Conservation (phyloP, 306 rosid genomes). For the Begonia masoniana region DNA sequence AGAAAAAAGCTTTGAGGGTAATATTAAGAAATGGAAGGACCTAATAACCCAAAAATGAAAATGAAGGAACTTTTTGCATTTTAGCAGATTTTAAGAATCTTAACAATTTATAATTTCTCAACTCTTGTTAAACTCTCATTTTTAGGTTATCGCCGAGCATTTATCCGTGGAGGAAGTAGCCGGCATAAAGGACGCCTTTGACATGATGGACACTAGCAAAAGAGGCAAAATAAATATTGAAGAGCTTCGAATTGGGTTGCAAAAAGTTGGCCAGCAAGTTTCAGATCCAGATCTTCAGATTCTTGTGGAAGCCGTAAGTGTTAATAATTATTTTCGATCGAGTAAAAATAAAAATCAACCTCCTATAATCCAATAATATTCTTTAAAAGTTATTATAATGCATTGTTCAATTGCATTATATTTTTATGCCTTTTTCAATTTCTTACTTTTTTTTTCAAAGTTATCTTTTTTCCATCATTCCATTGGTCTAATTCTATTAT, state of each 20-base stretch:
- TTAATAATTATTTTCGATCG: not conserved
- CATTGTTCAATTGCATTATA: not conserved
- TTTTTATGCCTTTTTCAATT: not conserved
- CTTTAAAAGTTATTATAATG: not conserved
- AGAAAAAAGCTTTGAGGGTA: conserved; percentile 50
- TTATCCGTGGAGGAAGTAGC: conserved; percentile 51
- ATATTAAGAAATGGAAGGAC: not conserved
- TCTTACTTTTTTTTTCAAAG: too few species aligned
- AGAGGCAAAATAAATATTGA: conserved; percentile 36
- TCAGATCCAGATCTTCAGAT: conserved; percentile 46
- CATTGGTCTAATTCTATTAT: not conserved
- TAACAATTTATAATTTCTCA: not conserved
- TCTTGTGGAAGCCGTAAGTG: conserved; percentile 44
- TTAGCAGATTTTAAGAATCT: not conserved
- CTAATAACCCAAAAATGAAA: not conserved
- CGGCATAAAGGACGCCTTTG: conserved; percentile 51
- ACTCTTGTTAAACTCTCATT: not conserved
- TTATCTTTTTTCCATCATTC: not conserved
- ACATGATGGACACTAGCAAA: conserved; percentile 31
- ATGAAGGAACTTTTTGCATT: not conserved
- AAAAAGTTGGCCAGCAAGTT: conserved; percentile 40
- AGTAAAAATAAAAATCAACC: too few species aligned
- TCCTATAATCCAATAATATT: too few species aligned
- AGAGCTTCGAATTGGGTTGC: conserved; percentile 35
- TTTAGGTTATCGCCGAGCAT: conserved; percentile 49